Percentiles rank a stretch among this genome's conserved stretches.
These are phyloP conservation scores for Leccinum fallax DNA, from an alignment of 1,284 basidiomycete species.

Conservation along the genomic window DNA sequence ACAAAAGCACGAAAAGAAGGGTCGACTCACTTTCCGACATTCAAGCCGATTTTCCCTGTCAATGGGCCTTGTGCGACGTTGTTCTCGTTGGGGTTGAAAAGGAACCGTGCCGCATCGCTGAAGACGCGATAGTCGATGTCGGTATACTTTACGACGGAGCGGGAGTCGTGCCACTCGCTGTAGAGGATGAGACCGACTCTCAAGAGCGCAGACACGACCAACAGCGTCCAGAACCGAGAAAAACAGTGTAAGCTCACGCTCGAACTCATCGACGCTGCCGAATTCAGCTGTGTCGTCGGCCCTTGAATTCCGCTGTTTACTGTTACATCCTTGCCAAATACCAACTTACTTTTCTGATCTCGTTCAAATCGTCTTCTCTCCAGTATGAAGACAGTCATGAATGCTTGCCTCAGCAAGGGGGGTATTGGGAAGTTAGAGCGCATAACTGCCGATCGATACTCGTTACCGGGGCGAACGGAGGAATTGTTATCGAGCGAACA, in stretches of 20 bases:
- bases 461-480: too few species aligned
- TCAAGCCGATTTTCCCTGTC: conserved; percentile 38
- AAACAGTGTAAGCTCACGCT: conserved; percentile 9
- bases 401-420: too few species aligned
- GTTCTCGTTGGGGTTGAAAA: conserved; percentile 49
- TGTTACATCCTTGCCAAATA: too few species aligned
- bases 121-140: conserved; percentile 98
- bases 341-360: too few species aligned
- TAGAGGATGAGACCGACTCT: conserved; percentile 78
- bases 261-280: conserved; percentile 12
- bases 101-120: conserved; percentile 83
- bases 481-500: background rate
- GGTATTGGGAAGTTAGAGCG: too few species aligned
- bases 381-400: too few species aligned
- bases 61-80: conserved; percentile 67
- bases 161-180: conserved; percentile 87
- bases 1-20: background rate
- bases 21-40: conserved; percentile 67
- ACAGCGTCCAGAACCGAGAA: conserved; percentile 54
- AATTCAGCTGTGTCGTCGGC: background rate
- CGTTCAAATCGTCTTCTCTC: too few species aligned
- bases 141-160: conserved; percentile 89
- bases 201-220: conserved; percentile 57
- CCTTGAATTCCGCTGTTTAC: background rate
- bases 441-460: too few species aligned